Evolutionary conservation across 148 eudicot genomes (phyloP).

Genomic region (Pharnaceum exiguum): DNA sequence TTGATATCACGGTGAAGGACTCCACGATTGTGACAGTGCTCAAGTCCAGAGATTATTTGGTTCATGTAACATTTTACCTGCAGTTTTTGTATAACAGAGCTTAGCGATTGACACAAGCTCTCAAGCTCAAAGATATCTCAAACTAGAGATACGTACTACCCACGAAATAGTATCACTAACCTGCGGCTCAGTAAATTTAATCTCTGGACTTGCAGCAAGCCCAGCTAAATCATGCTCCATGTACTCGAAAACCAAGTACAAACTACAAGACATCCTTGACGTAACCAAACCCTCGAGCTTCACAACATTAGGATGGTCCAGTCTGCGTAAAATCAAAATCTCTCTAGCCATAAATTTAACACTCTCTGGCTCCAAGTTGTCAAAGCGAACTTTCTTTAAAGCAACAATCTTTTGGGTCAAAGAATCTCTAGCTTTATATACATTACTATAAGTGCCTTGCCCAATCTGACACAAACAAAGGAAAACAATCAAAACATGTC

Average conservation of each 20-base stretch:
- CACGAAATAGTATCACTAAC: slow-evolving; percentile 29
- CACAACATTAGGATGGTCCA: slow-evolving; percentile 87
- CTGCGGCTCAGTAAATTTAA: slow-evolving; percentile 86
- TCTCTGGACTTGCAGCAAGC: slow-evolving; percentile 84
- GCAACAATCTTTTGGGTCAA: slow-evolving; percentile 85
- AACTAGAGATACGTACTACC: background rate
- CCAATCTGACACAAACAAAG: slow-evolving; percentile 54
- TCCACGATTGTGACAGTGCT: slow-evolving; percentile 81
- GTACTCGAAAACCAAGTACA: slow-evolving; percentile 85
- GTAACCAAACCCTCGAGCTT: slow-evolving; percentile 91
- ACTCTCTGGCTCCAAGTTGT: slow-evolving; percentile 93
- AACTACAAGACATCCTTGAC: slow-evolving; percentile 94
- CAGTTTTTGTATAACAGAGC: slow-evolving; percentile 8
- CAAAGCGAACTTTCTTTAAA: slow-evolving; percentile 85
- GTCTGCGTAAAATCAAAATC: slow-evolving; percentile 73
- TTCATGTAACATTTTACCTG: slow-evolving; percentile 86
- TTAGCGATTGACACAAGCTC: background rate
- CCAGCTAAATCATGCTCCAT: slow-evolving; percentile 98
- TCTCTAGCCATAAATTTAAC: slow-evolving; percentile 94
- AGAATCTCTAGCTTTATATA: slow-evolving; percentile 89
- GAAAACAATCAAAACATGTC: slow-evolving; percentile 9
- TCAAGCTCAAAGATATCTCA: background rate
- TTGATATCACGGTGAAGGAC: slow-evolving; percentile 92
- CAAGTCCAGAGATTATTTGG: slow-evolving; percentile 82
- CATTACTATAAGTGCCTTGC: slow-evolving; percentile 95